These are phyloP conservation scores for Allium cepa DNA, from an alignment of 106 monocot genomes.

Conservation along the genomic window DNA sequence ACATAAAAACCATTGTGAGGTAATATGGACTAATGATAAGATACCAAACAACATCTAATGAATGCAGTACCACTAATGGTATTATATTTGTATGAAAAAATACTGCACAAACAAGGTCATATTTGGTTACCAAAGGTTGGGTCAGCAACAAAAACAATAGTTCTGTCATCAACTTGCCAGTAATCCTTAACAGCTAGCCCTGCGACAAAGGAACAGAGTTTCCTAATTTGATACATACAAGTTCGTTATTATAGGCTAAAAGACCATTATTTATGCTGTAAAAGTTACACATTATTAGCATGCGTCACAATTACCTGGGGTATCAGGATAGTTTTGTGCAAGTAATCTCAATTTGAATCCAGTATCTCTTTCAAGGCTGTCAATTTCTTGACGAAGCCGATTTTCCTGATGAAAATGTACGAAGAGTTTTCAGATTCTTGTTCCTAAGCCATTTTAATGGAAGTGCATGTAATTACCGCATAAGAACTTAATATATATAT, in stretches of 20 bases:
- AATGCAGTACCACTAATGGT: background rate
- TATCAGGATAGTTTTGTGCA: slow-evolving; percentile 93
- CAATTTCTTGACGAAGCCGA: slow-evolving; percentile 56
- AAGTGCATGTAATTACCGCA: too few relatives aligned
- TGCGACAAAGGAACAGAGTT: slow-evolving; percentile 14
- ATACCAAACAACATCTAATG: background rate
- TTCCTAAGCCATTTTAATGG: too few relatives aligned
- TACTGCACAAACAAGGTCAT: background rate
- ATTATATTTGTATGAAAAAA: background rate
- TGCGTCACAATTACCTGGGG: slow-evolving; percentile 50
- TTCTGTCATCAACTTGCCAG: slow-evolving; percentile 90
- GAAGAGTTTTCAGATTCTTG: too few relatives aligned
- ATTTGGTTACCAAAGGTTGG: slow-evolving; percentile 76
- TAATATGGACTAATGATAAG: background rate
- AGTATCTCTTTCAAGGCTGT: slow-evolving; percentile 80
- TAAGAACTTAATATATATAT: too few relatives aligned
- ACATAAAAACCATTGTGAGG: background rate
- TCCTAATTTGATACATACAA: too few relatives aligned
- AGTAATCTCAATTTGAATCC: slow-evolving; percentile 89
- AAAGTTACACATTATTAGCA: too few relatives aligned
- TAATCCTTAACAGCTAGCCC: slow-evolving; percentile 89
- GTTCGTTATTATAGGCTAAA: too few relatives aligned
- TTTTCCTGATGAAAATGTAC: slow-evolving; percentile 42
- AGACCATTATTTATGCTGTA: too few relatives aligned
- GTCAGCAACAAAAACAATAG: slow-evolving; percentile 93